These are phyloP conservation scores for Naegleria fowleri DNA, from an alignment of 208 protist species.

Conservation along the genomic window DNA sequence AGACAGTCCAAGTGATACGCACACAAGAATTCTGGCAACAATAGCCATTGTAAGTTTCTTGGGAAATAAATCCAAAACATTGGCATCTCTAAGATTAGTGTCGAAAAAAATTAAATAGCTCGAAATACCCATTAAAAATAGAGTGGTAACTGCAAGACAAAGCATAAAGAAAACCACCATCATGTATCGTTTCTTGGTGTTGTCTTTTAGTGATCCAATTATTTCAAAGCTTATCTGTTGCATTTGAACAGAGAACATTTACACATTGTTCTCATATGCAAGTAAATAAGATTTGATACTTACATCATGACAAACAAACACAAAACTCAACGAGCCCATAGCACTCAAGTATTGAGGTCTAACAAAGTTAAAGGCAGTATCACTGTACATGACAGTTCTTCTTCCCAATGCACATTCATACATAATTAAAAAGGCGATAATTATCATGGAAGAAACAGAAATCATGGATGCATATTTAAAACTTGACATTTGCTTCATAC, in stretches of 20 bases:
- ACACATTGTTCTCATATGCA: too few relatives aligned
- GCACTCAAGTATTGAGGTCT: slow-evolving; percentile 1
- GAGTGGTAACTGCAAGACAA: not conserved
- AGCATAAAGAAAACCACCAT: not conserved
- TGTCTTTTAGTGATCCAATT: not conserved
- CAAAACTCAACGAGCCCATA: not conserved
- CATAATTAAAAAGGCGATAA: not conserved
- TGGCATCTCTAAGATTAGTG: not conserved
- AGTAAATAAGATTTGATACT: not conserved
- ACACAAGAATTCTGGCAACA: not conserved
- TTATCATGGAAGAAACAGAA: not conserved
- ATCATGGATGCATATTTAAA: not conserved
- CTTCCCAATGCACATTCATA: not conserved
- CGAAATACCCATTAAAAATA: not conserved
- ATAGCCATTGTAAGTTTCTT: not conserved
- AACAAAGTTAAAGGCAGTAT: not conserved
- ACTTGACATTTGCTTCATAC: not conserved
- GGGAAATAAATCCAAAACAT: slow-evolving; percentile 15
- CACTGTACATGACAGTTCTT: not conserved
- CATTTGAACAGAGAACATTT: too few relatives aligned
- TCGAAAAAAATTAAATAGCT: slow-evolving; percentile 1
- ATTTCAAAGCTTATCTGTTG: slow-evolving; percentile 3
- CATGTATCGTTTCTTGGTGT: not conserved
- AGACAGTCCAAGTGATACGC: not conserved
- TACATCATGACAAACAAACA: slow-evolving; percentile 8